Percentiles rank a stretch among this genome's conserved stretches.
Evolutionary conservation across 2,329 filamentous ascomycete species (phyloP).

Genomic region (Pseudonectria buxi): DNA sequence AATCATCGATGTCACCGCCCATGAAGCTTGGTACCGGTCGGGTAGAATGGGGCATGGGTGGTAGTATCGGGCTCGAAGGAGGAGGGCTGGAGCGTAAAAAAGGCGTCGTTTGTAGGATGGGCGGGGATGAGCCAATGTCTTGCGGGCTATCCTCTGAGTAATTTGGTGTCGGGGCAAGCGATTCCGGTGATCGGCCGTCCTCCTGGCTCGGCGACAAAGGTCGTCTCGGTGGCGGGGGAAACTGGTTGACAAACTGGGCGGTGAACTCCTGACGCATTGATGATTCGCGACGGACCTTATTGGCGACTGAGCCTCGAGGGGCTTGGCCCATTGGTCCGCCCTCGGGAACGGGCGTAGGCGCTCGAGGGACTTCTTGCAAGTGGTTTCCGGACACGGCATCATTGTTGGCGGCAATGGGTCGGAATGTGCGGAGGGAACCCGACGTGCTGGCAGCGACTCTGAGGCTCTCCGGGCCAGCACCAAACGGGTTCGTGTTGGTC

Average conservation of each 20-base stretch:
- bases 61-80: conserved; percentile 73
- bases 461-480: conserved; percentile 68
- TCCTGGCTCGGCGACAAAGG: conserved; percentile 40
- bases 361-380: conserved; percentile 66
- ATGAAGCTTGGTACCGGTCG: conserved; percentile 76
- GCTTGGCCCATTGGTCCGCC: conserved; percentile 22
- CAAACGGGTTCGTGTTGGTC: conserved; percentile 66
- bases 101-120: conserved; percentile 58
- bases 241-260: conserved; percentile 40
- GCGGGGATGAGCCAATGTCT: conserved; percentile 85
- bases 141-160: conserved; percentile 63
- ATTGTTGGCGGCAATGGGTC: conserved; percentile 56
- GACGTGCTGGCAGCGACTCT: conserved; percentile 87
- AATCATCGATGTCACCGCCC: conserved; percentile 67
- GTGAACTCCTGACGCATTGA: conserved; percentile 45
- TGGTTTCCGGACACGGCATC: conserved; percentile 42
- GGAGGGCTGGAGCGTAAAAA: conserved; percentile 55
- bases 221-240: conserved; percentile 30
- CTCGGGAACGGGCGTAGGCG: conserved; percentile 68
- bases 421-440: conserved; percentile 77
- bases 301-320: conserved; percentile 25
- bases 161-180: conserved; percentile 43
- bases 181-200: conserved; percentile 49
- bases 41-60: conserved; percentile 54
- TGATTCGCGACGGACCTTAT: conserved; percentile 53